Percentiles rank a stretch among this genome's conserved stretches.
These are phyloP conservation scores for Scolecobasidium constrictum DNA, from an alignment of 2,329 filamentous ascomycete genomes.

Conservation along the genomic window DNA sequence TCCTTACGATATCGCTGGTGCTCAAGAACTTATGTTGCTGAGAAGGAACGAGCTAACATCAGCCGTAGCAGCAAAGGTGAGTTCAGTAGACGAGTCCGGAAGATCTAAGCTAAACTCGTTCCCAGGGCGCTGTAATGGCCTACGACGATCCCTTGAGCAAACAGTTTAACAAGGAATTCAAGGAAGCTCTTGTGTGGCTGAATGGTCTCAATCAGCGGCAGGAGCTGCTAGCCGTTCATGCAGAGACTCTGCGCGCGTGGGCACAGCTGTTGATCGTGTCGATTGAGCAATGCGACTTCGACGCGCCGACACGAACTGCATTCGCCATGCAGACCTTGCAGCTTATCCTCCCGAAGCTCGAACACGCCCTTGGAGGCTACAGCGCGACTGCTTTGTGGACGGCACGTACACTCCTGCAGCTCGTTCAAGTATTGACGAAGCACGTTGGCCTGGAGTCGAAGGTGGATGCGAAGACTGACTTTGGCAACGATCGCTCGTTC, in stretches of 20 bases:
- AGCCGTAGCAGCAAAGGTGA: conserved; percentile 20
- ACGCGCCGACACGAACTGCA: conserved; percentile 56
- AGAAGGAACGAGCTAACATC: conserved; percentile 52
- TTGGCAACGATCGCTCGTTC: conserved; percentile 80
- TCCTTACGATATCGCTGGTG: conserved; percentile 59
- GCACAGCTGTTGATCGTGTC: conserved; percentile 74
- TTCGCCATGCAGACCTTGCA: conserved; percentile 83
- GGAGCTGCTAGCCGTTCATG: conserved; percentile 44
- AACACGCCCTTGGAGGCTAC: conserved; percentile 60
- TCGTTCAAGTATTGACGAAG: conserved; percentile 41
- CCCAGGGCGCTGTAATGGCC: too few relatives aligned
- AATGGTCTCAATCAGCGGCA: conserved; percentile 52
- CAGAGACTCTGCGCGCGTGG: conserved; percentile 71
- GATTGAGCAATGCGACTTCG: conserved; percentile 71
- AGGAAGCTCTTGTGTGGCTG: conserved; percentile 46
- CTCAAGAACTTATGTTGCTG: conserved; percentile 63
- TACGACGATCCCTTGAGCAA: conserved; percentile 37
- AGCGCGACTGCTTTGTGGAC: conserved; percentile 63
- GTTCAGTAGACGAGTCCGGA: too few relatives aligned
- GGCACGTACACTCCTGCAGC: conserved; percentile 36
- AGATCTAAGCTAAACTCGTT: too few relatives aligned
- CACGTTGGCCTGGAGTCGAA: conserved; percentile 52
- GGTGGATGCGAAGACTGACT: conserved; percentile 44
- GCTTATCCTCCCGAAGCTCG: conserved; percentile 77
- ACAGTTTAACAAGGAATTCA: conserved; percentile 21